Percentiles rank a stretch among this genome's conserved stretches.
Evolutionary conservation across 2,329 filamentous ascomycete species (phyloP).

Genomic region (Penicillium sp.): DNA sequence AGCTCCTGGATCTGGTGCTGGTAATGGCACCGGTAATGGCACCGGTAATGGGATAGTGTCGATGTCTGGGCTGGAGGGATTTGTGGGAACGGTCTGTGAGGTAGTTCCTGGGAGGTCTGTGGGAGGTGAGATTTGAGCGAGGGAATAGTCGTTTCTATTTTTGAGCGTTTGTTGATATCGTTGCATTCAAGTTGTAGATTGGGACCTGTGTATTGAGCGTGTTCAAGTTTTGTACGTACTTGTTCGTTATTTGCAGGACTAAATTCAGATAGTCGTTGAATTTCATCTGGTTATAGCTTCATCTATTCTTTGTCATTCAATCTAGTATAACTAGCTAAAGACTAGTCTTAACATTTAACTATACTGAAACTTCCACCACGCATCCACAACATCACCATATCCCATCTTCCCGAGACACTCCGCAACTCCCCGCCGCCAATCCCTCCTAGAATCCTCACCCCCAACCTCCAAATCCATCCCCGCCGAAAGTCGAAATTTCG

Average conservation of each 20-base stretch:
- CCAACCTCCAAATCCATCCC: conserved; percentile 32
- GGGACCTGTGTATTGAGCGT: too few species aligned
- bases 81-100: conserved; percentile 59
- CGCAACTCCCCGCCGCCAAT: conserved; percentile 13
- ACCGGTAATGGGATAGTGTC: conserved; percentile 52
- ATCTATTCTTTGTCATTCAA: too few species aligned
- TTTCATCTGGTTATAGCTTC: too few species aligned
- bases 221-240: too few species aligned
- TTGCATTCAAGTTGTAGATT: background rate
- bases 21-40: conserved; percentile 49
- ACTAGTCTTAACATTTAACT: too few species aligned
- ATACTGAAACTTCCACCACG: conserved; percentile 12
- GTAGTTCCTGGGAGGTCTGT: conserved; percentile 30
- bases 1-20: conserved; percentile 52
- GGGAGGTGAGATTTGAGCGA: conserved; percentile 10
- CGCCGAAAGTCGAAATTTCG: conserved; percentile 40
- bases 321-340: too few species aligned
- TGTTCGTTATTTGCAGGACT: too few species aligned
- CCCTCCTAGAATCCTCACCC: conserved; percentile 15
- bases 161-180: background rate
- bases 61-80: conserved; percentile 63
- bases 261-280: too few species aligned
- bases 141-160: background rate
- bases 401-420: conserved; percentile 13
- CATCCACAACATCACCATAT: conserved; percentile 15